Evolutionary conservation across 495 filamentous ascomycete genomes (phyloP).

Genomic region (Aspergillus baeticus): DNA sequence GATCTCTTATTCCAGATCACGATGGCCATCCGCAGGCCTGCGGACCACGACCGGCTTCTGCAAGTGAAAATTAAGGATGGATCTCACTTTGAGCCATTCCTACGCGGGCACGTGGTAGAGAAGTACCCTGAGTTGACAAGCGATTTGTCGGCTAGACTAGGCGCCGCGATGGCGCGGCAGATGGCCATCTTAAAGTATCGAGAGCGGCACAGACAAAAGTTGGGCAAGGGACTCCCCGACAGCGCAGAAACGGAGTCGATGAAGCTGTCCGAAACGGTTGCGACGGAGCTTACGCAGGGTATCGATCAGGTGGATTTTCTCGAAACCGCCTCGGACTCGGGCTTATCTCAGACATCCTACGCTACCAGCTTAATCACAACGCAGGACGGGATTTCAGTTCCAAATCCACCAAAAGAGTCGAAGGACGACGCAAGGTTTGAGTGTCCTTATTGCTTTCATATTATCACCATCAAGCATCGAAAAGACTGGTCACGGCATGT

Average conservation of each 20-base stretch:
- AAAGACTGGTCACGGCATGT: slow-evolving; percentile 26
- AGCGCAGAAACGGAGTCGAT: background rate
- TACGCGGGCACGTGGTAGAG: background rate
- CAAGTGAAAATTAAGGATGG: slow-evolving; percentile 4
- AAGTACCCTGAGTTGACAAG: background rate
- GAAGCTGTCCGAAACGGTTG: background rate
- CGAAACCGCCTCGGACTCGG: background rate
- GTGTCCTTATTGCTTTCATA: slow-evolving; percentile 29
- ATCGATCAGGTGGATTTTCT: background rate
- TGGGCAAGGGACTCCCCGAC: slow-evolving; percentile 9
- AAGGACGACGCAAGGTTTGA: slow-evolving; percentile 15
- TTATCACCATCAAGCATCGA: slow-evolving; percentile 15
- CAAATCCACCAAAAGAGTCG: slow-evolving; percentile 13
- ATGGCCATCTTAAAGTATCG: slow-evolving; percentile 19
- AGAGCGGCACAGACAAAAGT: slow-evolving; percentile 19
- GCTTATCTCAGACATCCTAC: background rate
- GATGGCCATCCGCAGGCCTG: slow-evolving; percentile 23
- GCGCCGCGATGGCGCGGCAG: slow-evolving; percentile 8
- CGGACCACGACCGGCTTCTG: slow-evolving; percentile 19
- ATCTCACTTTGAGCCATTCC: background rate
- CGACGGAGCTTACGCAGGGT: background rate
- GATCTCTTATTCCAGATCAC: slow-evolving; percentile 22
- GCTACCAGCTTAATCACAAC: background rate
- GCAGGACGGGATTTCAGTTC: background rate
- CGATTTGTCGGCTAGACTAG: background rate